Conservation (phyloP, 2,329 filamentous ascomycete genomes). For the Cladorrhinum sp. region DNA sequence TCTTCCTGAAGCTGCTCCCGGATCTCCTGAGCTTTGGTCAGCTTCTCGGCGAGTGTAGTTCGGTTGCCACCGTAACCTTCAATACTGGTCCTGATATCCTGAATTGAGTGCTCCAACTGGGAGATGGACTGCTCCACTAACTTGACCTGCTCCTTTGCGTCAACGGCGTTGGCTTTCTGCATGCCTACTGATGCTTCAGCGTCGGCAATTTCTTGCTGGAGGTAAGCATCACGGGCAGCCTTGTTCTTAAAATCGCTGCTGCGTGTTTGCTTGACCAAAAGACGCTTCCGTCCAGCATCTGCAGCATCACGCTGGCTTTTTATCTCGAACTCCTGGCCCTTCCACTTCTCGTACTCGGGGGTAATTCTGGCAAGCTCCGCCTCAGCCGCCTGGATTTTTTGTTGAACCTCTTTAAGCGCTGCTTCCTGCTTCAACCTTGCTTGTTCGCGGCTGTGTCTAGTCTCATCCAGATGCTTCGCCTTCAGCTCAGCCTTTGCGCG, state of each 20-base stretch:
- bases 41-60: conserved; percentile 67
- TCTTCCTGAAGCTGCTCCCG: conserved; percentile 80
- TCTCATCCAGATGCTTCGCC: conserved; percentile 77
- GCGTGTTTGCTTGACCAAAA: conserved; percentile 90
- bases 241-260: conserved; percentile 86
- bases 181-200: conserved; percentile 72
- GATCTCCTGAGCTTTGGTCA: conserved; percentile 73
- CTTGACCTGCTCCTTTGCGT: conserved; percentile 78
- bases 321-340: conserved; percentile 67
- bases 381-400: conserved; percentile 74
- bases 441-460: conserved; percentile 73
- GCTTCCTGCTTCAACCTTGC: conserved; percentile 67
- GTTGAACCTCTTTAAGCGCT: conserved; percentile 69
- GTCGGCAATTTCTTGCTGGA: conserved; percentile 77
- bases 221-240: conserved; percentile 78
- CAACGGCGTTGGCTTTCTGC: conserved; percentile 80
- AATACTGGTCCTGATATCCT: conserved; percentile 66
- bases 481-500: conserved; percentile 85
- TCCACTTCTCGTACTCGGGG: conserved; percentile 72
- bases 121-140: conserved; percentile 69
- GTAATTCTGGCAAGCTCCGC: conserved; percentile 69
- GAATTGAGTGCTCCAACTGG: conserved; percentile 69
- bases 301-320: conserved; percentile 72
- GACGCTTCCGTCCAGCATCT: conserved; percentile 69
- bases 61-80: conserved; percentile 77